A percentile compares a stretch with the other conserved stretches of the same genome.
These are phyloP conservation scores for Monosporascus sp. DNA, from an alignment of 2,329 filamentous ascomycete genomes.

Conservation along the genomic window DNA sequence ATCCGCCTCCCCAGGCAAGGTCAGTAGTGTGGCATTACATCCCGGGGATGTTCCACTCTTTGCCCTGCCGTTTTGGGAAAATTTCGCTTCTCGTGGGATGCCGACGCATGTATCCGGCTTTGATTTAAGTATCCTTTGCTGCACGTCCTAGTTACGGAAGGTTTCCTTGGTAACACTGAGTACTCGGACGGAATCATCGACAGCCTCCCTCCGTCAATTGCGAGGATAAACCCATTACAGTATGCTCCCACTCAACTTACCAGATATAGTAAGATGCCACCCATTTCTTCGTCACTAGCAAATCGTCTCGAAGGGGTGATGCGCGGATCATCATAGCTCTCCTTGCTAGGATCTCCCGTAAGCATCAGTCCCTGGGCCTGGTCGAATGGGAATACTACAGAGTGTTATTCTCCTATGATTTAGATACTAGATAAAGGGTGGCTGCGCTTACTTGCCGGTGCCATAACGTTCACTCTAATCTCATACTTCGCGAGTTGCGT, in stretches of 20 bases:
- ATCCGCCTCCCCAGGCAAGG: too few relatives aligned
- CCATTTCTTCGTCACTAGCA: constrained; percentile 24
- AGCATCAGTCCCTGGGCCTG: constrained; percentile 11
- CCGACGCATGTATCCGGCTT: too few relatives aligned
- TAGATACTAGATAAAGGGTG: neutral
- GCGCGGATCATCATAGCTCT: constrained; percentile 9
- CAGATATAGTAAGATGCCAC: constrained; percentile 21
- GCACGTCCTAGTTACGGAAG: too few relatives aligned
- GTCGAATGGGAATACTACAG: constrained; percentile 23
- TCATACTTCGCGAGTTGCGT: constrained; percentile 17
- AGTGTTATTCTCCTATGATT: neutral
- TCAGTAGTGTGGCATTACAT: too few relatives aligned
- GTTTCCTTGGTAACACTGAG: constrained; percentile 2
- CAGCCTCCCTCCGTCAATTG: constrained; percentile 21
- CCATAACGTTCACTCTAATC: constrained; percentile 24
- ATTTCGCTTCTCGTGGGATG: too few relatives aligned
- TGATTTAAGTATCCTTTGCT: too few relatives aligned
- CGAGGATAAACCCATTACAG: constrained; percentile 22
- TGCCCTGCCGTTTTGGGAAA: too few relatives aligned
- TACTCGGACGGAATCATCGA: constrained; percentile 19
- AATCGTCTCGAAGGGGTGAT: constrained; percentile 22
- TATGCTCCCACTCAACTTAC: constrained; percentile 23
- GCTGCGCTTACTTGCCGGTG: constrained; percentile 21
- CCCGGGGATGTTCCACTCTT: too few relatives aligned
- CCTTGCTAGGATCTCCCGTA: constrained; percentile 16